Conservation (phyloP, 192 early-diverging fungal genomes). For the Coemansia sp. region DNA sequence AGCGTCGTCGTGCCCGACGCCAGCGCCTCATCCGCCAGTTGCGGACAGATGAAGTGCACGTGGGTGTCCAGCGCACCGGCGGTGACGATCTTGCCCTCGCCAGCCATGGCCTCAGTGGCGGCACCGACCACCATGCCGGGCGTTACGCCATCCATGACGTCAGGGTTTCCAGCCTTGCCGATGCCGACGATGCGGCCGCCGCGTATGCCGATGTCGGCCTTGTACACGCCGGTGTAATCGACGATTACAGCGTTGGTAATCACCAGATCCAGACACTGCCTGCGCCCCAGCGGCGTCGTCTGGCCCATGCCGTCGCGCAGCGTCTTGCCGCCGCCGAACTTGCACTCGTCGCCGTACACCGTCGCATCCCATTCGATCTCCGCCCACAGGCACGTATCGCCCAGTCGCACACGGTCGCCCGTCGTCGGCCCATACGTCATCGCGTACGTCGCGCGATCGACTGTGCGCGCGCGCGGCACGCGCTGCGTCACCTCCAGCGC, state of each 20-base stretch:
- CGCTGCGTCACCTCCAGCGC: constrained; percentile 52
- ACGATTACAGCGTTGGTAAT: constrained; percentile 93
- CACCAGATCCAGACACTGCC: constrained; percentile 85
- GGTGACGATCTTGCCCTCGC: constrained; percentile 87
- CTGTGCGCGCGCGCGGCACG: constrained; percentile 57
- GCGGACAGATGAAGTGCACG: constrained; percentile 94
- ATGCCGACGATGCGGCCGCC: constrained; percentile 85
- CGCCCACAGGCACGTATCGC: constrained; percentile 79
- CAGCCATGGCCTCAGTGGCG: constrained; percentile 88
- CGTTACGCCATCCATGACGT: constrained; percentile 92
- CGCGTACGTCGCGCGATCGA: constrained; percentile 80
- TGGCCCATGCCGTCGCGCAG: constrained; percentile 97
- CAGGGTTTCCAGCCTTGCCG: constrained; percentile 96
- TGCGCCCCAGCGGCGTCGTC: constrained; percentile 60
- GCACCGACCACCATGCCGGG: constrained; percentile 87
- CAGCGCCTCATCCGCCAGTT: constrained; percentile 83
- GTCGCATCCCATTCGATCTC: constrained; percentile 91
- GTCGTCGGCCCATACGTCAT: constrained; percentile 92
- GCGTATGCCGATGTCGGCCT: constrained; percentile 96
- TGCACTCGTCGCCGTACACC: constrained; percentile 91
- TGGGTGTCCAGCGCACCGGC: constrained; percentile 94
- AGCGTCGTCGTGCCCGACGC: constrained; percentile 78
- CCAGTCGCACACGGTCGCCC: constrained; percentile 85
- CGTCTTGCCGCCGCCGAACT: constrained; percentile 95
- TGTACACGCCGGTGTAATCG: constrained; percentile 93